Evolutionary conservation across 345 rosid genomes (phyloP).

Genomic region (Populus euphratica): DNA sequence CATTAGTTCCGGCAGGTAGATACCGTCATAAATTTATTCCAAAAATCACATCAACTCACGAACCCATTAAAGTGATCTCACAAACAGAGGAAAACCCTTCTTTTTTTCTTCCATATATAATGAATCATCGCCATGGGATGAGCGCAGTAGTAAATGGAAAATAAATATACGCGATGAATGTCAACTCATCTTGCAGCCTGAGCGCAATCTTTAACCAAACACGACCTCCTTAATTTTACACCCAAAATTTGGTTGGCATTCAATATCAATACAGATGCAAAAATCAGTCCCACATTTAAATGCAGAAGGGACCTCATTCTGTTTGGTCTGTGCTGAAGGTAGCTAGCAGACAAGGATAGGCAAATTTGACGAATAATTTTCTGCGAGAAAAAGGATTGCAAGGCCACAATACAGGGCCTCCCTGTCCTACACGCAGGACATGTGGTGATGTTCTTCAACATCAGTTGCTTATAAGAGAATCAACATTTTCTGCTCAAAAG

Average conservation of each 20-base stretch:
- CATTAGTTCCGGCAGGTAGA: not conserved
- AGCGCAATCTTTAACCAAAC: not conserved
- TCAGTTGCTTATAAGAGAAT: slow-evolving; percentile 3
- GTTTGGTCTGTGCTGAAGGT: not conserved
- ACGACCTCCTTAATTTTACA: not conserved
- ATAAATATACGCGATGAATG: not conserved
- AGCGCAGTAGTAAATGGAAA: not conserved
- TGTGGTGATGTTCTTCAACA: not conserved
- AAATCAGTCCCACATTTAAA: not conserved
- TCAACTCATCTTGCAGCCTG: not conserved
- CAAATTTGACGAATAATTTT: not conserved
- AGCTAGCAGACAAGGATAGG: slow-evolving; percentile 9
- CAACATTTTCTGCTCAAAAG: not conserved
- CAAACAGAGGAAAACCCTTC: not conserved
- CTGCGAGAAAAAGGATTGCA: not conserved
- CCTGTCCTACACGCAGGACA: not conserved
- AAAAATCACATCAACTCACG: not conserved
- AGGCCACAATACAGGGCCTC: not conserved
- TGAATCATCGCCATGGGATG: not conserved
- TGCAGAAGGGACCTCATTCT: slow-evolving; percentile 5
- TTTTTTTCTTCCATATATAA: too few species aligned
- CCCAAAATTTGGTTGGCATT: not conserved
- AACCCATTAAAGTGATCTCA: not conserved
- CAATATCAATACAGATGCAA: not conserved
- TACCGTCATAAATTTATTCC: not conserved